These are phyloP conservation scores for Candida xiaguanensis DNA, from an alignment of 805 yeast species.

Conservation along the genomic window DNA sequence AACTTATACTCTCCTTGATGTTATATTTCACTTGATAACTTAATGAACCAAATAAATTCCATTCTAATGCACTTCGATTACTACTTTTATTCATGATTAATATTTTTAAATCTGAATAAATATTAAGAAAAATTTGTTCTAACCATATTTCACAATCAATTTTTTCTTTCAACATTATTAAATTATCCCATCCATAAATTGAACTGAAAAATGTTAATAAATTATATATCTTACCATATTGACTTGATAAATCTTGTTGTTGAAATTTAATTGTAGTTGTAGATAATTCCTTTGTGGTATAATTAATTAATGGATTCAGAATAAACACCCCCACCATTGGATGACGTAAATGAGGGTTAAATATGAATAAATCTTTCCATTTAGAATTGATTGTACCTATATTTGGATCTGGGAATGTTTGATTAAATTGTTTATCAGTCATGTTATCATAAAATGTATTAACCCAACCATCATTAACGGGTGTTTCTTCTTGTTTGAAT, in stretches of 20 bases:
- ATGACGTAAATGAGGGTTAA: constrained; percentile 29
- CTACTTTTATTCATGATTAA: constrained; percentile 25
- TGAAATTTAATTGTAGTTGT: constrained; percentile 30
- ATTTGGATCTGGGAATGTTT: constrained; percentile 27
- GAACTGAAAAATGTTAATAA: constrained; percentile 66
- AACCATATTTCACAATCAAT: constrained; percentile 76
- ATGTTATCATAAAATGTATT: no score
- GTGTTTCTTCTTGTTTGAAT: constrained; percentile 15
- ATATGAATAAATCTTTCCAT: constrained; percentile 30
- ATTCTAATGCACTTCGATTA: constrained; percentile 61
- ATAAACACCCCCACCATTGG: constrained; percentile 33
- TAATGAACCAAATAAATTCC: constrained; percentile 68
- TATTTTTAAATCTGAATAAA: constrained; percentile 56
- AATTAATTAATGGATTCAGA: constrained; percentile 32
- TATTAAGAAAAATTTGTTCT: constrained; percentile 65
- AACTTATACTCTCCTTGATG: constrained; percentile 32
- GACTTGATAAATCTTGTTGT: constrained; percentile 25
- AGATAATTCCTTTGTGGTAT: constrained; percentile 30
- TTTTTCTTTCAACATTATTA: constrained; percentile 60
- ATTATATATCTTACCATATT: constrained; percentile 52
- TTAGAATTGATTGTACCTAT: constrained; percentile 27
- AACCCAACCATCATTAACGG: constrained; percentile 23
- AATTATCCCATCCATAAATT: constrained; percentile 77
- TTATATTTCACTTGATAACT: constrained; percentile 41
- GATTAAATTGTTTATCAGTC: constrained; percentile 19